Evolutionary conservation across 768 basidiomycete species (phyloP), one percentile per base, ranked within the genome.

Genomic region (Leucosporidium yakuticum): DNA sequence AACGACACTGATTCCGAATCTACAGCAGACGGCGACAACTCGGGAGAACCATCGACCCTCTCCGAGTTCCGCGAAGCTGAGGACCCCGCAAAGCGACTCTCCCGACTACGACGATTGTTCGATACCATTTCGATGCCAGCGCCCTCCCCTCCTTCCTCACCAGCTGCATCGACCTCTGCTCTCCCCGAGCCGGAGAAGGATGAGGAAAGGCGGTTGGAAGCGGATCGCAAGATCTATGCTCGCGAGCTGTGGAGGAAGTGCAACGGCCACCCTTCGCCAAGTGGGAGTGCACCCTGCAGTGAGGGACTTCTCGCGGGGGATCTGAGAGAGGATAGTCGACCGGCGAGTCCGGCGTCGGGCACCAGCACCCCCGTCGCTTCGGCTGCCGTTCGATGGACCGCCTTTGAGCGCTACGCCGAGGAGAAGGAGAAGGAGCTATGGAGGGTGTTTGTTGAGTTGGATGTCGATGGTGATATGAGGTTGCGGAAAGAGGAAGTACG

Each of bases 161-260:
- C 60, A 0, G 20, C 60, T 23, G 14, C 60, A 0, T 27, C 54
- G 8, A 50, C 60, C 25, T 60, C 79, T 58, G 65, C 29, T 29
- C 61, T 27, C 48, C 63, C 66, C 20, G 47, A 32, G 4, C 25
- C 19, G 20, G 70, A 70, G n/a, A 72, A 86, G 69, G 85, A 80
- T 55, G 78, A 78, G 48, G 84, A 85, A 75, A 32, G 63, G 12
- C 77, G 83, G 67, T 90, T 87, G 21, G 83, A 86, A 73, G 79
- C 83, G 74, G 80, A 90, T 73, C 81, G 85, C 74, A 83, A 82
- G 57, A 83, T 85, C 79, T 95, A 95, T 80, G 85, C 89, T 73
- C 83, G 84, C 73, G 92, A 95, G 77, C 80, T 96, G 51, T 79
- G 88, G 65, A 80, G 71, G n/a, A 69, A 78, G 60, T 77, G 77